These are phyloP conservation scores for Pseudogymnoascus sp. DNA, from an alignment of 2,329 filamentous ascomycete genomes.

Conservation along the genomic window DNA sequence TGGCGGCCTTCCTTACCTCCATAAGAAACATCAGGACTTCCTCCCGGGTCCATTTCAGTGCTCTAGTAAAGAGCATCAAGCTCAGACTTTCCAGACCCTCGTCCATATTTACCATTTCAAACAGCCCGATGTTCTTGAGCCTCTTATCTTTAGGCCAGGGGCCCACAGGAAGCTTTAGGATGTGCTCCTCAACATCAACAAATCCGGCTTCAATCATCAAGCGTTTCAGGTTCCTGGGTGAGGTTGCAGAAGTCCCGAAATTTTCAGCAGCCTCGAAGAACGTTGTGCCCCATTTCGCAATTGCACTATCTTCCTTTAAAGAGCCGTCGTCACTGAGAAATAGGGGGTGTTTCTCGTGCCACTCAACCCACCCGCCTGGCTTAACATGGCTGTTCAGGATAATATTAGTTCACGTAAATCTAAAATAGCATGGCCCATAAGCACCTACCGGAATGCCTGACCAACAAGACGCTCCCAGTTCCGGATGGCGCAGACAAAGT, in stretches of 20 bases:
- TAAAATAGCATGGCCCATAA: neutral
- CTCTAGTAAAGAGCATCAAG: neutral
- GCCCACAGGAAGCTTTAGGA: conserved; percentile 40
- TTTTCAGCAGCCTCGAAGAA: conserved; percentile 34
- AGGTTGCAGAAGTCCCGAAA: conserved; percentile 23
- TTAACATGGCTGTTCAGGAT: neutral
- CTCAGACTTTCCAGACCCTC: neutral
- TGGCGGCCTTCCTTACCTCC: neutral
- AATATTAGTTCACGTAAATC: neutral
- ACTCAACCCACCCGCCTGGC: conserved; percentile 4
- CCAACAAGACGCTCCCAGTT: neutral
- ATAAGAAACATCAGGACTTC: neutral
- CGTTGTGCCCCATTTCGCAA: conserved; percentile 15
- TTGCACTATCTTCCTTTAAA: conserved; percentile 16
- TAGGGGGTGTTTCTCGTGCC: neutral
- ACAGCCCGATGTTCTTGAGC: conserved; percentile 35
- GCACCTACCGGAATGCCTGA: neutral
- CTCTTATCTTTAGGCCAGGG: conserved; percentile 39
- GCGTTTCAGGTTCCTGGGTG: neutral
- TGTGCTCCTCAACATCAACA: conserved; percentile 31
- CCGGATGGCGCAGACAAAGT: neutral
- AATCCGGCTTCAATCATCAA: conserved; percentile 30
- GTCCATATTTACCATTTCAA: neutral
- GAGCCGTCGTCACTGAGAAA: neutral
- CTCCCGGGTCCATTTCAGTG: neutral